These are phyloP conservation scores for Pseudomicrostroma phylloplanum DNA, from an alignment of 1,284 basidiomycete genomes.

Conservation along the genomic window DNA sequence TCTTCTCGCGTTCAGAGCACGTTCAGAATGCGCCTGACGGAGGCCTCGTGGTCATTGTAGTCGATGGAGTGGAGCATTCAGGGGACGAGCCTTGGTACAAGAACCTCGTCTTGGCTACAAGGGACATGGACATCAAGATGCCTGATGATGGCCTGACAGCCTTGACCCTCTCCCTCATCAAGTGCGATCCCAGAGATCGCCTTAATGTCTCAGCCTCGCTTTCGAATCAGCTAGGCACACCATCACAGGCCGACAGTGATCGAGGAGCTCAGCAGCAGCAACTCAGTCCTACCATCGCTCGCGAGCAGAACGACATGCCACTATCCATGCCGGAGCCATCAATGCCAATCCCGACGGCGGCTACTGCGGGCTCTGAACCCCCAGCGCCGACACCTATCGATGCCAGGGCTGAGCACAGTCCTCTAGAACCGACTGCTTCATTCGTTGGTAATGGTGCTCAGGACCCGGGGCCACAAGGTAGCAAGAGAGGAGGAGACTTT, in stretches of 20 bases:
- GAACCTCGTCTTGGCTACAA: not conserved
- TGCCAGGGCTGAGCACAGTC: not conserved
- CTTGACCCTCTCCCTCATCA: slow-evolving; percentile 21
- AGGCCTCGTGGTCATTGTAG: slow-evolving; percentile 23
- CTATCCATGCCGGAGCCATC: not conserved
- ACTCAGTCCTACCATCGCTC: not conserved
- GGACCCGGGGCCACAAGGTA: too few relatives aligned
- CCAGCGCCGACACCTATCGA: not conserved
- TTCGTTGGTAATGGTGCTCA: too few relatives aligned
- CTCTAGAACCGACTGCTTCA: too few relatives aligned
- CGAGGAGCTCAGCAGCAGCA: too few relatives aligned
- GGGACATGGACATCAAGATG: not conserved
- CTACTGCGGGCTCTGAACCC: slow-evolving; percentile 1
- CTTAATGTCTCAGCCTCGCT: slow-evolving; percentile 2
- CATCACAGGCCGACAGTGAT: too few relatives aligned
- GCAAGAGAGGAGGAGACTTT: too few relatives aligned
- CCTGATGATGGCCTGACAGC: slow-evolving; percentile 19
- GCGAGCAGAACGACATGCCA: not conserved
- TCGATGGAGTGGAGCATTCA: not conserved
- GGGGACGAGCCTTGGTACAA: slow-evolving; percentile 2
- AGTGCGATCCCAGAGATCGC: slow-evolving; percentile 11
- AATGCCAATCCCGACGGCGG: not conserved
- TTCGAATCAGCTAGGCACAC: not conserved
- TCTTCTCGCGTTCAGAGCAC: slow-evolving; percentile 20
- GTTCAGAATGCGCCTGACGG: slow-evolving; percentile 28